These are phyloP conservation scores for Acanthamoeba healyi DNA, from an alignment of 208 protist species.

Conservation along the genomic window DNA sequence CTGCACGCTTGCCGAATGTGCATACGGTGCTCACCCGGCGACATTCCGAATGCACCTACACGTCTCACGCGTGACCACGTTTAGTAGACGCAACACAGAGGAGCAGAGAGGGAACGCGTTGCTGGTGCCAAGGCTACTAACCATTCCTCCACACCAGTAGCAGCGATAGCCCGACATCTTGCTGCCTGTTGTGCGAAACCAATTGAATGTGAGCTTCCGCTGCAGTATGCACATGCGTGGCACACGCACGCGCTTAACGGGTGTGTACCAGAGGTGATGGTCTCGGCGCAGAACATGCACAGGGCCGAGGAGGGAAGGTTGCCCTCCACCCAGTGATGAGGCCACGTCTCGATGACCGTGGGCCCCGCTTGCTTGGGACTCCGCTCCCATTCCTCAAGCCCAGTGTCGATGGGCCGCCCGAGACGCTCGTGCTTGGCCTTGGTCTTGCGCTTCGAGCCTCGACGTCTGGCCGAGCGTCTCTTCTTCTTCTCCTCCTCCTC, in stretches of 20 bases:
- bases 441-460: neutral
- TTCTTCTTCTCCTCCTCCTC: too few relatives aligned
- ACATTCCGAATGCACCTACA: neutral
- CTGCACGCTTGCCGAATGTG: neutral
- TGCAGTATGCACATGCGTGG: too few relatives aligned
- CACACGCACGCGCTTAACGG: too few relatives aligned
- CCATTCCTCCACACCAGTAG: neutral
- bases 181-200: too few relatives aligned
- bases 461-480: too few relatives aligned
- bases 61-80: too few relatives aligned
- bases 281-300: conserved; percentile 4
- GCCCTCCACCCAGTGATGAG: conserved; percentile 34
- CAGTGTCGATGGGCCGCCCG: neutral
- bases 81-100: too few relatives aligned
- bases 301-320: neutral
- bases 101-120: too few relatives aligned
- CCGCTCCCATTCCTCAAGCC: neutral
- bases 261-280: too few relatives aligned
- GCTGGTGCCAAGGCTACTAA: too few relatives aligned
- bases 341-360: neutral
- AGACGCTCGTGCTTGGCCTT: neutral
- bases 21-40: neutral
- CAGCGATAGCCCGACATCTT: conserved; percentile 1
- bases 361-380: too few relatives aligned
- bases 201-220: too few relatives aligned